phyloP scores from a whole-genome alignment of 208 protist species.

The Tritrichomonas foetus region DNA sequence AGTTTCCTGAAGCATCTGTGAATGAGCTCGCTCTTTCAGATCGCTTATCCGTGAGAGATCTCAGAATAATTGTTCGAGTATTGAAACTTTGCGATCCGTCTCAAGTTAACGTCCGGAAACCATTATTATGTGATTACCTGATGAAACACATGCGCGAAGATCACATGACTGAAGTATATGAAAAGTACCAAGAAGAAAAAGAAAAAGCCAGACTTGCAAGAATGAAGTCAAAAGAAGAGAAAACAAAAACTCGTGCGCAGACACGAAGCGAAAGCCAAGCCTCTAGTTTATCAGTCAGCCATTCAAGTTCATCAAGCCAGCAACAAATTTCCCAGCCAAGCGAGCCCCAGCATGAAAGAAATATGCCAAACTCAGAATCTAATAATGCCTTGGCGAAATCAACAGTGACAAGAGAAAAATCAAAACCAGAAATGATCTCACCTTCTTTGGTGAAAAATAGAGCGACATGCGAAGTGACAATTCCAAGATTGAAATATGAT shows the following conservation, averaged over 20 bases:
- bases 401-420: too few relatives aligned
- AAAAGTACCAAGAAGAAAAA: not conserved
- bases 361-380: too few relatives aligned
- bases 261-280: not conserved
- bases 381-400: too few relatives aligned
- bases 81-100: not conserved
- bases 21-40: not conserved
- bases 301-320: too few relatives aligned
- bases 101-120: not conserved
- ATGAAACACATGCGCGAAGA: not conserved
- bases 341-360: too few relatives aligned
- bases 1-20: not conserved
- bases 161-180: not conserved
- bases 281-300: too few relatives aligned
- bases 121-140: not conserved
- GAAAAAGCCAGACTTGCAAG: not conserved
- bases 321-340: too few relatives aligned
- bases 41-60: not conserved
- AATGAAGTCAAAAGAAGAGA: not conserved
- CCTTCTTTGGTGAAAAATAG: not conserved
- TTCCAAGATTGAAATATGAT: not conserved
- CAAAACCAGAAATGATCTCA: too few relatives aligned
- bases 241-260: not conserved
- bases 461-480: not conserved
- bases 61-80: not conserved